These are phyloP conservation scores for Metarhizium rileyi DNA, from an alignment of 2,329 filamentous ascomycete genomes.

Conservation along the genomic window DNA sequence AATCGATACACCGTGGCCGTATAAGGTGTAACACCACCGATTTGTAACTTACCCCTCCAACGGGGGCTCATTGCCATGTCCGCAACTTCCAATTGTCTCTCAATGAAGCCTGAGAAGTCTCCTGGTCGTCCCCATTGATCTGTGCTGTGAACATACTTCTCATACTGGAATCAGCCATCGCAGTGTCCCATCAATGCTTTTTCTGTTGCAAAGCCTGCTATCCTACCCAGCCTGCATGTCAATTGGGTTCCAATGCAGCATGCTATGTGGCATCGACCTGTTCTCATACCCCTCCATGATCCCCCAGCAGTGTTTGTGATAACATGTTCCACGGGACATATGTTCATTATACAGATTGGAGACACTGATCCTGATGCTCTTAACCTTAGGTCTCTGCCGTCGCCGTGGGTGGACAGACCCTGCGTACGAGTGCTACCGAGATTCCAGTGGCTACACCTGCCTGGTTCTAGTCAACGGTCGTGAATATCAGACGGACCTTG, in stretches of 20 bases:
- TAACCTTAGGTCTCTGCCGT: slow-evolving; percentile 71
- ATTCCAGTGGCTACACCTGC: slow-evolving; percentile 70
- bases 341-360: neutral
- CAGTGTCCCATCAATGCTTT: neutral
- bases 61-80: neutral
- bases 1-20: neutral
- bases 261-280: slow-evolving; percentile 13
- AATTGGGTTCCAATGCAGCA: slow-evolving; percentile 27
- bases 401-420: slow-evolving; percentile 91
- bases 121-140: neutral
- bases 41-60: neutral
- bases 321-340: neutral
- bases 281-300: neutral
- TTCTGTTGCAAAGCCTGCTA: neutral
- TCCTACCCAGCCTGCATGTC: slow-evolving; percentile 6
- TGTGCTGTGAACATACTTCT: neutral
- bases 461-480: slow-evolving; percentile 91
- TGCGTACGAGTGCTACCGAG: slow-evolving; percentile 72
- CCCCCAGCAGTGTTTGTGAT: neutral
- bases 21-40: neutral
- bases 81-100: neutral
- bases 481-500: slow-evolving; percentile 85
- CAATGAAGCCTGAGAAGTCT: neutral
- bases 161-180: neutral
- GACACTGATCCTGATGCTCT: neutral